Evolutionary conservation across 768 basidiomycete genomes (phyloP), one percentile per base, ranked within the genome.

Genomic region (Tremella yokohamensis): DNA sequence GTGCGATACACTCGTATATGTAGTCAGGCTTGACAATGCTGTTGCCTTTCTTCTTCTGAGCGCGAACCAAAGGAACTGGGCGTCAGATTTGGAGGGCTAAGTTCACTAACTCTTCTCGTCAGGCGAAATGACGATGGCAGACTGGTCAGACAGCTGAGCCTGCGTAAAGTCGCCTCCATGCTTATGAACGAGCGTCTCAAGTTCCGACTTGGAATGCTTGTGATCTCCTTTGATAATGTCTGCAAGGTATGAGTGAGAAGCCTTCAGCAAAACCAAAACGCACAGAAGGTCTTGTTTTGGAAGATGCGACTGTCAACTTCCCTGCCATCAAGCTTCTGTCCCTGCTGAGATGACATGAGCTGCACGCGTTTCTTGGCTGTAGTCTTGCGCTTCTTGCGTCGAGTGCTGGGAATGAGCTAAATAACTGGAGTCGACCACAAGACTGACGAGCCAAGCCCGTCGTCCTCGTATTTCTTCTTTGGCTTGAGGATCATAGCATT

Each of bases 21-120:
- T 92, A 98, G 25, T 82, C 78, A 0, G 93, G 89, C 55, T 82
- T 85, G 58, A 94, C 78, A 50, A 94, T 84, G 55, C 84, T 79
- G 0, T 80, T 79, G 2, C 81, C 85, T 66, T 88, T 89, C 56
- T 86, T 81, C 51, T 90, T 85, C 84, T 75, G 72, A 83, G 85
- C 64, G 25, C 57, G 56, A 11, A 65, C 65, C 18, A 57, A 29
- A 3, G 69, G 65, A 61, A 49, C 66, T 70, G 44, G 40, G 20
- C 15, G 20, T 38, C 55, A 24, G 59, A 49, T 26, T 8, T 26
- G 7, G 24, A 15, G 44, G n/a, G 11, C 29, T n/a, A 60, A 49
- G 0, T 4, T 15, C 52, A 79, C 87, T 64, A 62, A 90, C 90
- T 85, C 47, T 80, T 88, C 11, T 78, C 81, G 44, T 76, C 81